Evolutionary conservation across 75 land plant genomes (phyloP), one percentile per base, ranked within the genome.

Genomic region (Cupressus sempervirens): DNA sequence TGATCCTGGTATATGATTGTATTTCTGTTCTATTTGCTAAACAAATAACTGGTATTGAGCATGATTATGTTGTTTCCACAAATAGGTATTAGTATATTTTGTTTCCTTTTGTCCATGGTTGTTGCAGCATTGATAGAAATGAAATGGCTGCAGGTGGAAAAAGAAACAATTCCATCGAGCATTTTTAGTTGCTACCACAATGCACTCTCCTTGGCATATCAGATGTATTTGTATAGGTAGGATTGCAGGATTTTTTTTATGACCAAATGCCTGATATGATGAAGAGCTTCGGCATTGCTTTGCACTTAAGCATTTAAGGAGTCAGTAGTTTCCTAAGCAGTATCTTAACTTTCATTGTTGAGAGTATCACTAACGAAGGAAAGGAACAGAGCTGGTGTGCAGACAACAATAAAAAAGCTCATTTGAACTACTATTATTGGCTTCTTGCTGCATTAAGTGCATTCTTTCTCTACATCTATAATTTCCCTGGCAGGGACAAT

Each of bases 131-230:
- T 86, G 45, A 62, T 82, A 32, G 94, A 93, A 80, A 87, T 86
- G 72, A 90, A 83, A 45, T 76, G 93, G 62, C 86, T 92, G 11
- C 62, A 65, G 16, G 65, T 90, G 5, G 52, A 74, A 41, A 77
- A 23, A 20, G 85, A 72, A 72, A 86, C 89, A 26, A 36, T 93
- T 15, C 94, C 94, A 68, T 89, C 92, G 94, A 93, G 89, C 53
- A 81, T 91, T 91, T 91, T 87, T 93, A 94, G 95, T 67, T 93
- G 46, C 83, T 87, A 35, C 95, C 95, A 48, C 94, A 93, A 41
- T 91, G 91, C 75, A 81, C 87, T 56, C 58, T 93, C 41, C 76
- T 86, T 82, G 91, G 91, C 53, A 38, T 87, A 52, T 80, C 85
- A 75, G 89, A 86, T 79, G 87, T 86, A 15, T 93, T 86, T 86